Base-by-base conservation (phyloP, 495 filamentous ascomycete genomes). In the Annulohypoxylon moriforme region DNA sequence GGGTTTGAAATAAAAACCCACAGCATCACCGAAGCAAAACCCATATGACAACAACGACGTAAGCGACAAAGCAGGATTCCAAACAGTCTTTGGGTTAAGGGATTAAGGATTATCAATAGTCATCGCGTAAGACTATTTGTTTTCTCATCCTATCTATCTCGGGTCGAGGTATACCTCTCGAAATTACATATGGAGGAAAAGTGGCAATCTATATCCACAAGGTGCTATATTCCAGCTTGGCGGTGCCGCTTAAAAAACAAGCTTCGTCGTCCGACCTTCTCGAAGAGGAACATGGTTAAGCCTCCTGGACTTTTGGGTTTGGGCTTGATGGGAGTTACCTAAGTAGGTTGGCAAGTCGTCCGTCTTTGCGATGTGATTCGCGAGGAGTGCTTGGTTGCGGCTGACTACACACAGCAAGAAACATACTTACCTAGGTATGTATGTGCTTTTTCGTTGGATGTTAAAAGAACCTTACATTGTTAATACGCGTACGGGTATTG, bases 401-500 rank as follows among this genome's bases (percentile, higher is more conserved):
- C 16, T 47, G 20, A 22, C 16, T 47, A 47, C 20, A 11, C n/a
- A 47, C 20, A 8, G 14, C 14, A n/a, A 1, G 14, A 10, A 10
- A 11, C n/a, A n/a, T n/a, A n/a, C n/a, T n/a, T n/a, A 40, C 36
- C 3, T 11, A 18, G 16, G 40, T 14, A 18, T 18, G 40, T 44
- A n/a, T 27, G 47, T 27, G 2, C 13, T 27, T 29, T 25, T 14
- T 52, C 47, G 24, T n/a, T 3, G 24, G 3, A 29, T 52, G 47
- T 52, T 52, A 52, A 52, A 52, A 52, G 47, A 25, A 52, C 47
- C 47, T 52, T 52, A 52, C 47, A 52, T 52, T 25, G 24, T n/a
- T 50, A 3, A 4, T 42, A 42, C 7, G 34, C 6, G 27, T 2
- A 29, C 27, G 27, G 27, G n/a, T 18, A 16, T 16, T 44, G 14